Evolutionary conservation across 73 alveolate genomes (phyloP).

Genomic region (Durusdinium trenchii): DNA sequence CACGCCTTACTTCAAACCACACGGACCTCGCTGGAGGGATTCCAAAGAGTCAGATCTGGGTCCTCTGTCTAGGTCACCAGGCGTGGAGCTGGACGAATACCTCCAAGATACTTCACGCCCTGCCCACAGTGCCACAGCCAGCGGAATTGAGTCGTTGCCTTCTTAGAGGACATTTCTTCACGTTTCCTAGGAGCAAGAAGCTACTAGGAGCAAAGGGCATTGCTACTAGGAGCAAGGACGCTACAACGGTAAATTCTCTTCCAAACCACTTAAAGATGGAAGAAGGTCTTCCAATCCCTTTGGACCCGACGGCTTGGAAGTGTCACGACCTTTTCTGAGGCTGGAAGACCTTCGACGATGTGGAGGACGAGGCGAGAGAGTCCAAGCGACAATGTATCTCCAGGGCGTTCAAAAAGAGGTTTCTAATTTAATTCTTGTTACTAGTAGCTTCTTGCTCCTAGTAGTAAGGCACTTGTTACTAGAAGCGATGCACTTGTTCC

Average conservation of each 20-base stretch:
- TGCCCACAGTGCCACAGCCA: background rate
- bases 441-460: background rate
- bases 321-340: too few species aligned
- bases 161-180: too few species aligned
- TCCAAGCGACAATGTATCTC: background rate
- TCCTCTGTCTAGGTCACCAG: background rate
- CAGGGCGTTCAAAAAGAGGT: background rate
- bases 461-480: background rate
- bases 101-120: conserved; percentile 51
- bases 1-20: too few species aligned
- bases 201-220: too few species aligned
- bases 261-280: too few species aligned
- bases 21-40: too few species aligned
- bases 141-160: background rate
- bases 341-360: conserved; percentile 62
- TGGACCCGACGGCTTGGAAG: background rate
- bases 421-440: too few species aligned
- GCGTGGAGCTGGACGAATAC: conserved; percentile 79
- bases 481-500: background rate
- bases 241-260: too few species aligned
- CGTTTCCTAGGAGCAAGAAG: too few species aligned
- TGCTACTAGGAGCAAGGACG: too few species aligned
- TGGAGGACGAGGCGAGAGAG: conserved; percentile 45
- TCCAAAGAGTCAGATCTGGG: background rate
- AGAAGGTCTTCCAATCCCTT: background rate